Conservation (phyloP, 2,329 filamentous ascomycete species). For the Aspergillus glaucus region DNA sequence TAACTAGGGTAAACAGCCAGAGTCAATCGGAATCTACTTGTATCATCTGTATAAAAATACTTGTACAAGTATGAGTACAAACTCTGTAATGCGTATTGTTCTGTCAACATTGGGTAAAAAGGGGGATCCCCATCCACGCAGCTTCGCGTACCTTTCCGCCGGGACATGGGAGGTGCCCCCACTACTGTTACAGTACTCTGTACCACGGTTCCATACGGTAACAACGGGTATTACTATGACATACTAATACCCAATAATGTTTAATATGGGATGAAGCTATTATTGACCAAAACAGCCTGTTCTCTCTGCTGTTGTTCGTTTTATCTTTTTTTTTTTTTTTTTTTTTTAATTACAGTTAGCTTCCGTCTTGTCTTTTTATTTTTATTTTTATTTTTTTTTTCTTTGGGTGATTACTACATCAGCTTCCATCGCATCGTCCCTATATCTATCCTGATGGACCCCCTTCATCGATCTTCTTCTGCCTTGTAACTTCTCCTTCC, state of each 20-base stretch:
- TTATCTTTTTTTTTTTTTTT: neutral
- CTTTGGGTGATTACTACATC: neutral
- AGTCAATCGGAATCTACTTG: too few species aligned
- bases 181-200: neutral
- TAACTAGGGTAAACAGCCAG: neutral
- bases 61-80: too few species aligned
- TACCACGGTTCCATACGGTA: constrained; percentile 11
- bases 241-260: constrained; percentile 14
- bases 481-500: constrained; percentile 20
- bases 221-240: constrained; percentile 19
- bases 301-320: neutral
- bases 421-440: constrained; percentile 1
- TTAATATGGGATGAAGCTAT: neutral
- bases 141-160: constrained; percentile 26
- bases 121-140: constrained; percentile 18
- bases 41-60: too few species aligned
- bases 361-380: constrained; percentile 2
- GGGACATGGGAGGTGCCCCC: constrained; percentile 16
- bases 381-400: constrained; percentile 6
- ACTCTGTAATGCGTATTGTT: too few species aligned
- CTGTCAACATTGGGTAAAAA: constrained; percentile 10
- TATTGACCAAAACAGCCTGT: constrained; percentile 1
- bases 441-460: constrained; percentile 30
- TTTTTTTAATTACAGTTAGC: neutral
- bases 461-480: constrained; percentile 18